Percentiles rank a stretch among this genome's conserved stretches.
Evolutionary conservation across 345 rosid genomes (phyloP).

Genomic region (Bruguiera sexangula): DNA sequence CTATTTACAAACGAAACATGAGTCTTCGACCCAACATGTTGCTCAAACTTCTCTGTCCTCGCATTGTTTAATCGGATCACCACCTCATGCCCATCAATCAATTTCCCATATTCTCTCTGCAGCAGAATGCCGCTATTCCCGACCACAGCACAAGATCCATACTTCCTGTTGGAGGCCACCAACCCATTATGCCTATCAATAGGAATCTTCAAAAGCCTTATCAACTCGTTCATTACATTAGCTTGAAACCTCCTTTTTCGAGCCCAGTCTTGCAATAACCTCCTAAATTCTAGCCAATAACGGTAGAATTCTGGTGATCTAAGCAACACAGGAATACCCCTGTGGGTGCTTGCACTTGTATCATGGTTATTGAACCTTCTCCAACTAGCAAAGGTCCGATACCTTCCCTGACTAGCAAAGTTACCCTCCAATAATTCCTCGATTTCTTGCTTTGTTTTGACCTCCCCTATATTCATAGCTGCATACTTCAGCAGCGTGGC

Average conservation of each 20-base stretch:
- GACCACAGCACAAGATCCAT: constrained; percentile 80
- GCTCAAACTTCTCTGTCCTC: constrained; percentile 43
- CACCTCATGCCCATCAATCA: constrained; percentile 77
- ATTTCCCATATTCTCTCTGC: constrained; percentile 43
- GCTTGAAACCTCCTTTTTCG: constrained; percentile 53
- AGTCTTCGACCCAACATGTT: constrained; percentile 69
- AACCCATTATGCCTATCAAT: constrained; percentile 48
- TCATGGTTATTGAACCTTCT: constrained; percentile 43
- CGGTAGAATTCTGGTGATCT: constrained; percentile 61
- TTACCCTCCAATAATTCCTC: constrained; percentile 58
- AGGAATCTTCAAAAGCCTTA: constrained; percentile 50
- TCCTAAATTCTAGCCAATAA: constrained; percentile 67
- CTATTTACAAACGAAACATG: constrained; percentile 77
- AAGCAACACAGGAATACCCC: constrained; percentile 34
- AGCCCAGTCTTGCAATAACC: constrained; percentile 56
- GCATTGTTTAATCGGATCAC: constrained; percentile 94
- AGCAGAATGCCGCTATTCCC: constrained; percentile 89
- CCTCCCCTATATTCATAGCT: constrained; percentile 57
- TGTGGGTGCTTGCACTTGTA: constrained; percentile 20
- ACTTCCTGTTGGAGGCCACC: constrained; percentile 34
- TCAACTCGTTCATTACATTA: constrained; percentile 59
- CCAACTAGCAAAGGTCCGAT: constrained; percentile 48
- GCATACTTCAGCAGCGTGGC: constrained; percentile 68
- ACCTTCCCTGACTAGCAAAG: constrained; percentile 42
- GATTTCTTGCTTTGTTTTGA: constrained; percentile 49